Conservation (phyloP, 106 monocot genomes). For the Dendrobium chrysotoxum region DNA sequence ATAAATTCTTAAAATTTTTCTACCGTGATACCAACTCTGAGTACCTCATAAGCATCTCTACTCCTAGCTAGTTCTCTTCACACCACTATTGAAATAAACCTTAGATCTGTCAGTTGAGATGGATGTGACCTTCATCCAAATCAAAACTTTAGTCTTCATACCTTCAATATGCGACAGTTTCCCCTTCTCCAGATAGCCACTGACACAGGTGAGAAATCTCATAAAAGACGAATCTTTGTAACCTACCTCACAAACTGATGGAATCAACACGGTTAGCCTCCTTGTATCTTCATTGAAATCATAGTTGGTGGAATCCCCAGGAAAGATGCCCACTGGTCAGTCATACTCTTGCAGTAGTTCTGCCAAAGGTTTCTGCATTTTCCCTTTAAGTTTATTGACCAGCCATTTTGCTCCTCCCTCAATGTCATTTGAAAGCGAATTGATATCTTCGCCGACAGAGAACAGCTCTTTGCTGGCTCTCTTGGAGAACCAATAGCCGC, state of each 20-base stretch:
- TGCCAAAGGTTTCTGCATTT: constrained; percentile 70
- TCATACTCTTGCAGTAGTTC: constrained; percentile 66
- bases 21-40: constrained; percentile 41
- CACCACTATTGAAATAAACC: constrained; percentile 39
- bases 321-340: constrained; percentile 71
- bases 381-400: constrained; percentile 89
- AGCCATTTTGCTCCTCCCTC: constrained; percentile 79
- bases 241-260: constrained; percentile 56
- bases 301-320: constrained; percentile 47
- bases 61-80: constrained; percentile 57
- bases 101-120: constrained; percentile 57
- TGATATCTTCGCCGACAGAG: constrained; percentile 54
- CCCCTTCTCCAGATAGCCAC: constrained; percentile 65
- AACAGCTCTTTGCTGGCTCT: constrained; percentile 50
- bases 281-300: constrained; percentile 55
- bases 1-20: constrained; percentile 41
- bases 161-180: constrained; percentile 65
- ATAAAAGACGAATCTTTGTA: constrained; percentile 64
- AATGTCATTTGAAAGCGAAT: constrained; percentile 60
- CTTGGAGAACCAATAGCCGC: constrained; percentile 44
- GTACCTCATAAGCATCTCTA: constrained; percentile 60
- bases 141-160: constrained; percentile 71
- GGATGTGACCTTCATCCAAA: constrained; percentile 57
- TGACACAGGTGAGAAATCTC: constrained; percentile 50
- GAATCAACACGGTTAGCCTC: constrained; percentile 58